Base-by-base conservation (phyloP, 176 grass and related monocot species). In the Oryza longistaminata region DNA sequence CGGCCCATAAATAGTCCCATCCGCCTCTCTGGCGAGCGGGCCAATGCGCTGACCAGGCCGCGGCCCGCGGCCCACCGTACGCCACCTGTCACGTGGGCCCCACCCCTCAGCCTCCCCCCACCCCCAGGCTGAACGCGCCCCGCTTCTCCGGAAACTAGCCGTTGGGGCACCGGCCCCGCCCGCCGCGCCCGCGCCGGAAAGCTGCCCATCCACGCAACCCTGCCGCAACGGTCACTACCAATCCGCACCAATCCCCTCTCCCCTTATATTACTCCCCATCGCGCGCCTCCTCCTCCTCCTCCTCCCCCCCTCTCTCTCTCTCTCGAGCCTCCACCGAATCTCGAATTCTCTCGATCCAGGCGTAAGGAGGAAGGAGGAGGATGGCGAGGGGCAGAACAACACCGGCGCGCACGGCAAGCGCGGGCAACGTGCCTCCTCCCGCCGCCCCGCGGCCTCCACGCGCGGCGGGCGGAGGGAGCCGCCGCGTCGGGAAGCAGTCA, bases 311-410 rank as follows among this genome's bases (percentile, higher is more conserved):
- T 37, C 77, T 12, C 66, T 2, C 8, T 10, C 61, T 29, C 29
- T 29, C 29, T 29, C 29, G 22, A 39, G 15, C 11, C 42, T 43
- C 42, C 42, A 10, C 9, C 7, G 42, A 43, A 43, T 35, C 4
- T 25, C 19, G 61, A 44, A 40, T 40, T 35, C 34, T 26, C 66
- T 21, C 48, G 11, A 58, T 58, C 53, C 53, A 8, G 62, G 62
- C 50, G n/a, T n/a, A 6, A 43, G 7, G 39, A 17, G 34, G n/a
- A n/a, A 27, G 29, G 29, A 31, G 29, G 29, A 31, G 11, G 22
- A 82, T 88, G 85, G 62, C 79, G 43, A 69, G 76, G 21, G 79
- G 91, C 45, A 93, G 90, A 98, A 98, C 79, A 86, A 81, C 80
- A 58, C 53, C 53, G 95, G 91, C 73, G 72, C 92, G 69, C 86